Conservation (phyloP, 805 yeast species). For the Brettanomyces nanus region DNA sequence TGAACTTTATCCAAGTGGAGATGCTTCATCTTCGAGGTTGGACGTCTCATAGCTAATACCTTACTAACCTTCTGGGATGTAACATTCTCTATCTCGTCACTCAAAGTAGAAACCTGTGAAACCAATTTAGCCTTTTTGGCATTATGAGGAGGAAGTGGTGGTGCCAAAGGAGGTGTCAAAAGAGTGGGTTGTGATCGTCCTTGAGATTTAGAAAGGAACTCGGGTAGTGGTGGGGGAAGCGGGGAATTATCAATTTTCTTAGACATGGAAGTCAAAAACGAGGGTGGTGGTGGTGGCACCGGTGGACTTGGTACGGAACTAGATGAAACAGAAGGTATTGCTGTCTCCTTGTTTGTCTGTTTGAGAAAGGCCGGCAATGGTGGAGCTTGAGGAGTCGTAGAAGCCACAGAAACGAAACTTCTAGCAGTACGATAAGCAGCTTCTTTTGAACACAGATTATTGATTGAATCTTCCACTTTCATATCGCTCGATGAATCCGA, state of each 20-base stretch:
- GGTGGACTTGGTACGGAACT: not conserved
- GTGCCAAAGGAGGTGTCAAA: too few relatives aligned
- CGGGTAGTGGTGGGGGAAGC: constrained; percentile 20
- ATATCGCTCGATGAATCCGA: too few relatives aligned
- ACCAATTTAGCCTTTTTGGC: too few relatives aligned
- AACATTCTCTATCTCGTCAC: not conserved
- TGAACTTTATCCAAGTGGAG: constrained; percentile 79
- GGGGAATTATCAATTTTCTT: constrained; percentile 15
- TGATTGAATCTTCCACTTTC: too few relatives aligned
- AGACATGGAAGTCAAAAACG: constrained; percentile 14
- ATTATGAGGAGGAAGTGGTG: too few relatives aligned
- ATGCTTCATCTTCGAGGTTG: constrained; percentile 50
- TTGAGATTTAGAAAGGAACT: not conserved
- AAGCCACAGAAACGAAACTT: constrained; percentile 9
- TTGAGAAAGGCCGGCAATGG: constrained; percentile 19
- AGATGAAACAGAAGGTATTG: constrained; percentile 10
- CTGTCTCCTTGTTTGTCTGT: constrained; percentile 3
- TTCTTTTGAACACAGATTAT: too few relatives aligned
- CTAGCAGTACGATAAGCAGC: too few relatives aligned
- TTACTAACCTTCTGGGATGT: not conserved
- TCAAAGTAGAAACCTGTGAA: too few relatives aligned
- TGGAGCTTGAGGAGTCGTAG: constrained; percentile 25
- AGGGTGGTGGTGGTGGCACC: constrained; percentile 26
- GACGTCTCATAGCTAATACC: constrained; percentile 10
- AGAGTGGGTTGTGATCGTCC: too few relatives aligned